Evolutionary conservation across 1,139 yeast species (phyloP).

Genomic region (Yamadazyma friedrichii): DNA sequence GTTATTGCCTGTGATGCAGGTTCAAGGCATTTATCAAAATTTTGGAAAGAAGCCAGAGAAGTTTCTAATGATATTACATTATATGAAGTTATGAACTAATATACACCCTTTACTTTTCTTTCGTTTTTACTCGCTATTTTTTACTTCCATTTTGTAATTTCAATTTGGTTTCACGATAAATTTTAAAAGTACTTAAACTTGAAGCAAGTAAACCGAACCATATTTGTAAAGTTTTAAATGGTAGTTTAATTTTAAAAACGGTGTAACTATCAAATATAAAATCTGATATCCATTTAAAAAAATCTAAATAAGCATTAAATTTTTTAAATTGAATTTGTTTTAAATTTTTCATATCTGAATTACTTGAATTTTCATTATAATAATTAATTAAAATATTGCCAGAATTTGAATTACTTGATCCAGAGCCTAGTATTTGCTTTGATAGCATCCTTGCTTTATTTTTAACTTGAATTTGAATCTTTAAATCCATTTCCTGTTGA

Average conservation of each 20-base stretch:
- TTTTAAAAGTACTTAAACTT: slow-evolving; percentile 36
- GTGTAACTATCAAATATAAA: slow-evolving; percentile 44
- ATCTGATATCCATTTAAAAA: slow-evolving; percentile 42
- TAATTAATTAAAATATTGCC: slow-evolving; percentile 12
- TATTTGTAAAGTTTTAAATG: slow-evolving; percentile 45
- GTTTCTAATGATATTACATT: slow-evolving; percentile 18
- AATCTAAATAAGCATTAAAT: slow-evolving; percentile 40
- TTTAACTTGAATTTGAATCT: slow-evolving; percentile 40
- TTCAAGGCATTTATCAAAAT: slow-evolving; percentile 81
- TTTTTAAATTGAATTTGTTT: slow-evolving; percentile 38
- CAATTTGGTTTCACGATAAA: slow-evolving; percentile 36
- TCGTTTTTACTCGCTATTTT: background rate
- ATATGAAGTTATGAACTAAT: background rate
- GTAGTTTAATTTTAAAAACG: slow-evolving; percentile 39
- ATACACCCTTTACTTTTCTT: background rate
- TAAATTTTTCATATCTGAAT: slow-evolving; percentile 23
- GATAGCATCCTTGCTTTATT: slow-evolving; percentile 37
- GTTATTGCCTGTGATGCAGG: slow-evolving; percentile 96
- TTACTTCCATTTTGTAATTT: background rate
- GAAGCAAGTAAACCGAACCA: slow-evolving; percentile 51
- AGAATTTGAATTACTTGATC: slow-evolving; percentile 8
- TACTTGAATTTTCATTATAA: slow-evolving; percentile 19
- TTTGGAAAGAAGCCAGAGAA: slow-evolving; percentile 72
- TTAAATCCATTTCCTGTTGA: slow-evolving; percentile 44
- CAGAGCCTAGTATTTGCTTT: slow-evolving; percentile 32